Conservation (phyloP, 2,329 filamentous ascomycete species). For the Niveomyces coronatus region DNA sequence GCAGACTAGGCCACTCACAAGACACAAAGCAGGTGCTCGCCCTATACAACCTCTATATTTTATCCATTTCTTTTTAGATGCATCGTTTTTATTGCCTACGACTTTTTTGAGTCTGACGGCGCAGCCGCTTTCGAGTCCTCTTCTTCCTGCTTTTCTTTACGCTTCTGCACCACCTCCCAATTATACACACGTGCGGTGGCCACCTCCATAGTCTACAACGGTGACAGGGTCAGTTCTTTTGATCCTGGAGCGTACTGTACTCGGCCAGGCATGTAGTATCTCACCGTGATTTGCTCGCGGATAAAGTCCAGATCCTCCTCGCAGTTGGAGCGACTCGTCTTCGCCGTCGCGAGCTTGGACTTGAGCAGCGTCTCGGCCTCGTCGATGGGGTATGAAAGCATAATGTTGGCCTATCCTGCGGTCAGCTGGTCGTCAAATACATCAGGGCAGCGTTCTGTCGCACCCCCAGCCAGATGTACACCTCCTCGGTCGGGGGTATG, state of each 20-base stretch:
- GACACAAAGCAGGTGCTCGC: too few species aligned
- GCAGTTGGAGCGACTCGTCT: conserved; percentile 72
- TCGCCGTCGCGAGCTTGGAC: conserved; percentile 69
- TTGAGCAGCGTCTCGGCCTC: conserved; percentile 74
- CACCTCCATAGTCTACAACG: conserved; percentile 79
- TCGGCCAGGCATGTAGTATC: too few species aligned
- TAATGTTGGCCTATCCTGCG: conserved; percentile 69
- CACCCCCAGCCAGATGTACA: conserved; percentile 94
- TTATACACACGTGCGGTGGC: conserved; percentile 97
- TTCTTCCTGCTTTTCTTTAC: conserved; percentile 75
- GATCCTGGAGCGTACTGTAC: too few species aligned
- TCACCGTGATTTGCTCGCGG: conserved; percentile 88
- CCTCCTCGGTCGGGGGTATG: conserved; percentile 75
- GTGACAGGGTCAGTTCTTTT: too few species aligned
- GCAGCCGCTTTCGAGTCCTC: conserved; percentile 26
- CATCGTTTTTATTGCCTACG: conserved; percentile 9
- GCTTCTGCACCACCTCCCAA: conserved; percentile 93
- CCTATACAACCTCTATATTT: too few species aligned
- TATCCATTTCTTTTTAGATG: conserved; percentile 15
- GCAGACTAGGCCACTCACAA: too few species aligned
- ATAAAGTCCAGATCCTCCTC: conserved; percentile 96
- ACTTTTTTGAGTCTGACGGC: conserved; percentile 28
- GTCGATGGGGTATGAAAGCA: conserved; percentile 85
- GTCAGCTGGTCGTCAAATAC: conserved; percentile 15
- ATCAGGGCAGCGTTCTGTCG: conserved; percentile 17